Evolutionary conservation across 352 stramenopile species (phyloP).

Genomic region (Phytophthora capsici): DNA sequence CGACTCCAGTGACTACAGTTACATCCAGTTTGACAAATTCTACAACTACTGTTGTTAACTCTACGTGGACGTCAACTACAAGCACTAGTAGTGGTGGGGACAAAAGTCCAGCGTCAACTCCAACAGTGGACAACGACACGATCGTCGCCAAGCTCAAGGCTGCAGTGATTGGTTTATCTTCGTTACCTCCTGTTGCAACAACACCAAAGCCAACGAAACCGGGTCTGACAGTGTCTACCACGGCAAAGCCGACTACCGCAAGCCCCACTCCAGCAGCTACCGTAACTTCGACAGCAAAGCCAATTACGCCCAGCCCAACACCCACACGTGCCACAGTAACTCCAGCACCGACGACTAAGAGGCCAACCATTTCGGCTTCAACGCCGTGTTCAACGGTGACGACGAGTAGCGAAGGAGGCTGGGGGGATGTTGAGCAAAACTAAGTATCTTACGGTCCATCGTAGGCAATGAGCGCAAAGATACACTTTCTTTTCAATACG

Average conservation of each 20-base stretch:
- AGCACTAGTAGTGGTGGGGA: neutral
- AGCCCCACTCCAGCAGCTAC: neutral
- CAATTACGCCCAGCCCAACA: neutral
- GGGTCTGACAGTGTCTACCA: neutral
- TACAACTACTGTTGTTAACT: conserved; percentile 7
- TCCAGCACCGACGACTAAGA: neutral
- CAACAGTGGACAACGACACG: conserved; percentile 11
- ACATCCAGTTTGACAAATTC: conserved; percentile 16
- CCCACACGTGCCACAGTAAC: neutral
- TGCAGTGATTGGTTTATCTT: conserved; percentile 4
- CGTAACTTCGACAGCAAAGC: neutral
- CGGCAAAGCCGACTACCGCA: neutral
- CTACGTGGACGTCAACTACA: conserved; percentile 5
- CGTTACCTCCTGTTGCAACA: conserved; percentile 1
- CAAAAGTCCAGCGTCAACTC: neutral
- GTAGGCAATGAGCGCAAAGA: neutral
- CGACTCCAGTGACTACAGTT: conserved; percentile 2
- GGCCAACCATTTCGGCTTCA: neutral
- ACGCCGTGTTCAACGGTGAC: conserved; percentile 2
- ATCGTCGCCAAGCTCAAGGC: conserved; percentile 23
- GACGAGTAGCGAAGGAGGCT: conserved; percentile 6
- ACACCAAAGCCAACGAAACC: conserved; percentile 1
- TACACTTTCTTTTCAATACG: neutral
- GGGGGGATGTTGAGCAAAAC: conserved; percentile 19
- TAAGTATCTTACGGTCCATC: neutral